Conservation (phyloP, 768 basidiomycete genomes). For the Lactifluus echinatus region DNA sequence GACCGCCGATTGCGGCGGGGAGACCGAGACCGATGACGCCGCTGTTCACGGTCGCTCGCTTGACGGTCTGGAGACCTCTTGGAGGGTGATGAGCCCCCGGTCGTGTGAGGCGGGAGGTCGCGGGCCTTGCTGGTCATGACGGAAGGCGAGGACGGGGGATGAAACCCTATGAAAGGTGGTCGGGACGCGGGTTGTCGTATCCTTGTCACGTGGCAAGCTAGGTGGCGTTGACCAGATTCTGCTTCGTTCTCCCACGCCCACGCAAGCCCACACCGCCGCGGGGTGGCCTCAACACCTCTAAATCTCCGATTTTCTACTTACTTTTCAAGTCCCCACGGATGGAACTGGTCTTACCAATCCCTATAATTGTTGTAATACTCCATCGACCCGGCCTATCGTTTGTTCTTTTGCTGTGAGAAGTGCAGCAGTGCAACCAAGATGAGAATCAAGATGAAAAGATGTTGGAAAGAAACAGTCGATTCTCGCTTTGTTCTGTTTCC, state of each 20-base stretch:
- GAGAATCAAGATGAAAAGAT: too few species aligned
- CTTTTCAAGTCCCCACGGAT: too few species aligned
- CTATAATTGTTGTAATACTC: too few species aligned
- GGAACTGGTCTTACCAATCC: too few species aligned
- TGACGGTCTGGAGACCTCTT: slow-evolving; percentile 9
- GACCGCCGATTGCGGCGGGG: slow-evolving; percentile 15
- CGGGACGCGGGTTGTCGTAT: background rate
- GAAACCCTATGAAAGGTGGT: background rate
- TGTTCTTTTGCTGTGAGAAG: too few species aligned
- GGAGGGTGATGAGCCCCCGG: background rate
- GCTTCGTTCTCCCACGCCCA: background rate
- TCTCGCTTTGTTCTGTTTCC: too few species aligned
- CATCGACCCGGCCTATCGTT: too few species aligned
- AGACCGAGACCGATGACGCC: slow-evolving; percentile 10
- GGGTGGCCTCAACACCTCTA: too few species aligned
- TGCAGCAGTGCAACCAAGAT: too few species aligned
- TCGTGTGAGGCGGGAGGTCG: slow-evolving; percentile 11
- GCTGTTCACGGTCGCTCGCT: slow-evolving; percentile 6
- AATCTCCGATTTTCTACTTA: too few species aligned
- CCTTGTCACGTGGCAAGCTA: slow-evolving; percentile 7
- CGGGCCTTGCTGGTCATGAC: slow-evolving; percentile 14
- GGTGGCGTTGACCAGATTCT: background rate
- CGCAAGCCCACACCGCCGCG: too few species aligned
- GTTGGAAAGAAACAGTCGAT: too few species aligned
- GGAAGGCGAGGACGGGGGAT: background rate